Conservation (phyloP, 2,329 filamentous ascomycete genomes). For the Paraconiothyrium brasiliense region DNA sequence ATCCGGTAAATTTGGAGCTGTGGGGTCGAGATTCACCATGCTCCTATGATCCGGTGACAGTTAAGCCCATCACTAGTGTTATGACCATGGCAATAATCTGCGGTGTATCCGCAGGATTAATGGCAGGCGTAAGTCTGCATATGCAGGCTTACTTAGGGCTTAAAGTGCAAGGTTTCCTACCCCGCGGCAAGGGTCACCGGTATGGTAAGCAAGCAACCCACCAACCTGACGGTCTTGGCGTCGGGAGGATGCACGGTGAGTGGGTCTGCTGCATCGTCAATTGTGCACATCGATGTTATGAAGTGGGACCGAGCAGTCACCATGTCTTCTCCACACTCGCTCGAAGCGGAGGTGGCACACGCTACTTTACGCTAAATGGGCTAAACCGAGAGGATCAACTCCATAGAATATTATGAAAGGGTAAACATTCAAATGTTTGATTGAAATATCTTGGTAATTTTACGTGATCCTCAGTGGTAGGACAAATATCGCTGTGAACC, state of each 20-base stretch:
- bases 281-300: not conserved
- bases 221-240: not conserved
- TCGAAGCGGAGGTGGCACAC: no score
- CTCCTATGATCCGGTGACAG: not conserved
- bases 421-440: no score
- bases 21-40: not conserved
- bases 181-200: not conserved
- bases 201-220: not conserved
- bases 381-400: no score
- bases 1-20: not conserved
- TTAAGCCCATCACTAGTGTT: not conserved
- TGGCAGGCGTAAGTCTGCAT: conserved; percentile 1
- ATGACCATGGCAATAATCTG: not conserved
- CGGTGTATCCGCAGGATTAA: not conserved
- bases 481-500: no score
- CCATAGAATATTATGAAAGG: no score
- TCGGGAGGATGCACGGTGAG: not conserved
- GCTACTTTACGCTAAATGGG: no score
- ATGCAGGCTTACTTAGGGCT: not conserved
- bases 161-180: not conserved
- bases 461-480: no score
- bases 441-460: no score
- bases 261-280: not conserved
- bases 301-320: not conserved
- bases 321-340: no score